These are phyloP conservation scores for Lipomyces chichibuensis DNA, from an alignment of 805 yeast species.

Conservation along the genomic window DNA sequence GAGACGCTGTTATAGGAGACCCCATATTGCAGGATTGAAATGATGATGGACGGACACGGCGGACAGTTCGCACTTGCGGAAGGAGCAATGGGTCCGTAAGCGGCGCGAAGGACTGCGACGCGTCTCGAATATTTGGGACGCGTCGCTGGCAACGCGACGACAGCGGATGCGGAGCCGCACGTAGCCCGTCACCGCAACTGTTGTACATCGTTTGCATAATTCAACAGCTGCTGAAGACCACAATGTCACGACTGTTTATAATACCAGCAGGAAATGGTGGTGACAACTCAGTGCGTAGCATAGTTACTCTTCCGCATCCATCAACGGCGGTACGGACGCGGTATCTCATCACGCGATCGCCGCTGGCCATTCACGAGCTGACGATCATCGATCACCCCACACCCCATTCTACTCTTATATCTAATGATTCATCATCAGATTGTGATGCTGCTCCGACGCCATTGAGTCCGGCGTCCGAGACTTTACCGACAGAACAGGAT, in stretches of 20 bases:
- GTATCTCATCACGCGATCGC: conserved; percentile 13
- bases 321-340: conserved; percentile 20
- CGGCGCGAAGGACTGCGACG: no score
- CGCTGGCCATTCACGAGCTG: neutral
- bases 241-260: conserved; percentile 16
- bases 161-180: no score
- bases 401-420: conserved; percentile 20
- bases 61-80: no score
- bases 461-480: neutral
- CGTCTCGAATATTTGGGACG: no score
- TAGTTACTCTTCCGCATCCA: conserved; percentile 32
- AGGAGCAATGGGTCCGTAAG: no score
- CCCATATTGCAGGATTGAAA: neutral
- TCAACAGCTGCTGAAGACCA: neutral
- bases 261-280: neutral
- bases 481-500: neutral
- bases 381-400: conserved; percentile 15
- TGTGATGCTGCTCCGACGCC: neutral
- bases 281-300: conserved; percentile 2
- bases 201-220: neutral
- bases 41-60: neutral
- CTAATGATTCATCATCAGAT: neutral
- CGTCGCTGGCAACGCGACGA: no score
- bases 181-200: no score
- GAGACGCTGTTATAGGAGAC: neutral